Evolutionary conservation across 2,329 filamentous ascomycete species (phyloP).

Genomic region (Niveomyces coronatus): DNA sequence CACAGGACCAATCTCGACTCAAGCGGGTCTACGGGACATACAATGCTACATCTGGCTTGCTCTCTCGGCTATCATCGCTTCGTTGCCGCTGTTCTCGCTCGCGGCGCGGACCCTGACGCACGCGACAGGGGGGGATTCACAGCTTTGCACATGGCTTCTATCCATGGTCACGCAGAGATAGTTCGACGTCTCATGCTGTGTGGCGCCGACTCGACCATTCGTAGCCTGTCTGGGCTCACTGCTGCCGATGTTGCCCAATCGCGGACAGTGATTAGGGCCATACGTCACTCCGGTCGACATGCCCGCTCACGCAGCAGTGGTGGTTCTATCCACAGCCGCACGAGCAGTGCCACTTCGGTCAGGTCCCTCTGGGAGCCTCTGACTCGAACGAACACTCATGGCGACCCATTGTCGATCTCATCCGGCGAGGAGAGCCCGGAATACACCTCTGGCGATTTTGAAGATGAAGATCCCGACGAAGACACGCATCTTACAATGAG

Average conservation of each 20-base stretch:
- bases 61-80: conserved; percentile 66
- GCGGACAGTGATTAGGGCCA: conserved; percentile 50
- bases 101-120: conserved; percentile 66
- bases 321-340: conserved; percentile 47
- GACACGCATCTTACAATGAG: conserved; percentile 26
- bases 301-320: conserved; percentile 61
- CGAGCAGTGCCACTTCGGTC: conserved; percentile 57
- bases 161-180: conserved; percentile 67
- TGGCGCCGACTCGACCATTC: conserved; percentile 60
- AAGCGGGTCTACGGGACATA: conserved; percentile 57
- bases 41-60: conserved; percentile 70
- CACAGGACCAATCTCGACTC: conserved; percentile 58
- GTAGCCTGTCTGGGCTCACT: conserved; percentile 60
- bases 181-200: conserved; percentile 63
- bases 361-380: conserved; percentile 55
- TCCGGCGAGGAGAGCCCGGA: conserved; percentile 33
- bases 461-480: conserved; percentile 30
- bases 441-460: conserved; percentile 35
- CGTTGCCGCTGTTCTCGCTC: conserved; percentile 63
- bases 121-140: conserved; percentile 73
- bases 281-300: conserved; percentile 51
- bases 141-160: conserved; percentile 69
- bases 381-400: conserved; percentile 22
- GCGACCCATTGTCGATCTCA: conserved; percentile 29
- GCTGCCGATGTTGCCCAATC: conserved; percentile 62